Conservation (phyloP, 148 eudicot genomes). For the Amaranthus palmeri region DNA sequence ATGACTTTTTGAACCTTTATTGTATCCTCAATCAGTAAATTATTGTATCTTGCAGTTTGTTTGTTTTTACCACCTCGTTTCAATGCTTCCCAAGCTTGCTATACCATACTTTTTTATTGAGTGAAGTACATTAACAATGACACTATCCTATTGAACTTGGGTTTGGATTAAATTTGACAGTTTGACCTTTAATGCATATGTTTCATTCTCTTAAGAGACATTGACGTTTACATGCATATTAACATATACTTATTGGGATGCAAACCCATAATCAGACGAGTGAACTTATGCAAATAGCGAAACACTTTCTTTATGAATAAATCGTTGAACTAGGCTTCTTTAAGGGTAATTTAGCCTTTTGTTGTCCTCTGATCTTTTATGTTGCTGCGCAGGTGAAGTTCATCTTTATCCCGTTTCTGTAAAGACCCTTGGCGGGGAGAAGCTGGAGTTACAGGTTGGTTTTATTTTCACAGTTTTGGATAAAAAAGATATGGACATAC, state of each 20-base stretch:
- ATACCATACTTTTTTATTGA: too few relatives aligned
- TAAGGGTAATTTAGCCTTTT: neutral
- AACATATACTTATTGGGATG: too few relatives aligned
- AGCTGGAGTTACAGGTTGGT: slow-evolving; percentile 87
- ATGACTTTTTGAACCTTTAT: too few relatives aligned
- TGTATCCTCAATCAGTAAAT: too few relatives aligned
- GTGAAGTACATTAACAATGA: too few relatives aligned
- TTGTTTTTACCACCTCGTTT: too few relatives aligned
- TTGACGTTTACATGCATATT: too few relatives aligned
- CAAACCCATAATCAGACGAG: neutral
- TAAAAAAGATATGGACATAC: neutral
- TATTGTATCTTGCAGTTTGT: too few relatives aligned
- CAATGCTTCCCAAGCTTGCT: too few relatives aligned
- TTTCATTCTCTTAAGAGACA: neutral
- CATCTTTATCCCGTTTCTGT: slow-evolving; percentile 82
- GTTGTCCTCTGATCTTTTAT: neutral
- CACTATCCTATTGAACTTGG: slow-evolving; percentile 11
- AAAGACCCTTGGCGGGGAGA: slow-evolving; percentile 77
- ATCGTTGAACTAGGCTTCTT: neutral
- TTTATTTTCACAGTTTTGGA: neutral
- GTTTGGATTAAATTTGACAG: slow-evolving; percentile 33
- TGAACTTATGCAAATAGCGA: too few relatives aligned
- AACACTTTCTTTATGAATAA: neutral
- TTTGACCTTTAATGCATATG: neutral
- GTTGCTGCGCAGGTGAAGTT: slow-evolving; percentile 50